Base-by-base conservation (phyloP, 139 green algal genomes). In the Gonium pectorale region DNA sequence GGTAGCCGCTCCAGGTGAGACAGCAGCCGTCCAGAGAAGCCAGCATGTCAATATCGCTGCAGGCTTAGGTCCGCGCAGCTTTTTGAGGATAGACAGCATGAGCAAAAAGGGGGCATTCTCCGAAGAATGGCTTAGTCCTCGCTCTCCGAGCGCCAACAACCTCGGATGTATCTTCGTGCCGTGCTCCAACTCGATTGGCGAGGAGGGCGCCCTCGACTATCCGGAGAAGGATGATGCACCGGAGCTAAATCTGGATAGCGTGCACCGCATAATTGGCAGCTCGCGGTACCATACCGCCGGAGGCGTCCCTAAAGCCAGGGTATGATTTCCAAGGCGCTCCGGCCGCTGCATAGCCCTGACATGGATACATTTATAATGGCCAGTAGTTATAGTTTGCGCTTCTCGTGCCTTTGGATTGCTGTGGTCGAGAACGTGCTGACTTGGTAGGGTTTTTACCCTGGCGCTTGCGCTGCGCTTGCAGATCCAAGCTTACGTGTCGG, bases 201-300 rank as follows among this genome's bases (percentile, higher is more conserved):
- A 77, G 15, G 43, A 77, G 43, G 17, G 13, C 13, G 13, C 13
- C 49, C 13, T 17, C 49, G 49, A 56, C n/a, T n/a, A n/a, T n/a
- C n/a, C n/a, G 49, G 13, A 13, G 17, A 17, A 56, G 8, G 68
- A 77, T 27, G 68, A 77, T 6, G 68, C 43, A 0, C 68, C 68
- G 3, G 68, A 77, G n/a, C 68, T 77, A 9, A 60, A 77, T 46
- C 29, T 77, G 4, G 68, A 60, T 6, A 77, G 41, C 43, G 43
- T 77, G 29, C 68, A 77, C 41, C 24, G 24, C 27, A 62, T 77
- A 3, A 60, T 77, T 29, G 41, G 68, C 0, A 77, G 68, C 29
- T 43, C 24, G 7, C 40, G 68, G 8, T 62, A 41, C 27, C 43
- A 62, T 11, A 77, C 44, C 4, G 27, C 68, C 7, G 27, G 26